Base-by-base conservation (phyloP, 2,329 filamentous ascomycete species). In the Sclerotinia sclerotiorum region DNA sequence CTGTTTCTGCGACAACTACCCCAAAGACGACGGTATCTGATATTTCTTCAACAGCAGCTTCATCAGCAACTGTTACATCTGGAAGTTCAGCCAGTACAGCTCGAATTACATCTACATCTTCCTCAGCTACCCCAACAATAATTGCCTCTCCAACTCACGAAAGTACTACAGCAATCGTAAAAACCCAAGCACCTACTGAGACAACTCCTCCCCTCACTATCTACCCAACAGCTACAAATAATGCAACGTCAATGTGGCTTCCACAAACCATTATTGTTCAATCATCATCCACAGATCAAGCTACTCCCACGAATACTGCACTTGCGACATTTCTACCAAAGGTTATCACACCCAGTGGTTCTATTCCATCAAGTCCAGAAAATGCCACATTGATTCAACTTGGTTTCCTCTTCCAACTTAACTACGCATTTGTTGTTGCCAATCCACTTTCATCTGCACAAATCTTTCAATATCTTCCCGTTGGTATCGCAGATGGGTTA, bases 401-500 rank as follows among this genome's bases (percentile, higher is more conserved):
- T 71, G 95, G 91, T 46, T 97, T 98, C 84, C 82, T 87, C 65
- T 90, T 88, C 76, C 85, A 87, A 1, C 84, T 97, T 73, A 94
- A 96, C 81, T 99, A 95, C 79, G 81, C 85, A 11, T 97, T 96
- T 77, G 91, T 98, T 39, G 88, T 90, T 15, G 82, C 82, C 29
- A 88, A 90, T 71, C 83, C 87, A 19, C 84, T 89, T 72, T 91
- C 93, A 24, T 90, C 92, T 6, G 87, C 87, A 51, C 94, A 98
- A 79, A 92, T 99, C 75, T 97, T 97, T 82, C 81, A 86, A 65
- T 91, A 87, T 72, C 82, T 97, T 5, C 93, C 93, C 0, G 74
- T 83, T 65, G 92, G 91, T 57, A 73, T 82, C 66, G 71, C 76
- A 4, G 79, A 78, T 61, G 88, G 87, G 57, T 81, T 97, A 57